Conservation (phyloP, 2,329 filamentous ascomycete species). For the Sarocladium strictum region DNA sequence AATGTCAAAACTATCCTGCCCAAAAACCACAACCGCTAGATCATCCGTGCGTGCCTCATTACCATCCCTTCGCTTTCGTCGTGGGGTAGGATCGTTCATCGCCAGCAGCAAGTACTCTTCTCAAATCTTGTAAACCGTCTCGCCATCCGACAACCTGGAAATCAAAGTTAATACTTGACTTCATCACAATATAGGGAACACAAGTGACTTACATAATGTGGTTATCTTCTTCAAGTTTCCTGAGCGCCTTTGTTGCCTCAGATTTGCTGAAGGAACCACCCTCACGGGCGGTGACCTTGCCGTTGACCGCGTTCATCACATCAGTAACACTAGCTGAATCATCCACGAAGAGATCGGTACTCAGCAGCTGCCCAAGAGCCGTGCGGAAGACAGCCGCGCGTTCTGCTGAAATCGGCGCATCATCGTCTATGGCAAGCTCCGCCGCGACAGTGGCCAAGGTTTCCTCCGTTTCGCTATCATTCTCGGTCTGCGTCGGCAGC, state of each 20-base stretch:
- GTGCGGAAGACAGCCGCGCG: slow-evolving; percentile 72
- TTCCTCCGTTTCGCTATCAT: slow-evolving; percentile 37
- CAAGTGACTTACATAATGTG: slow-evolving; percentile 75
- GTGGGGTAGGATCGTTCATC: too few species aligned
- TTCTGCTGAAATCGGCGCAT: slow-evolving; percentile 47
- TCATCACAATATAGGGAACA: background rate
- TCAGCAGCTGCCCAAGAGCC: slow-evolving; percentile 76
- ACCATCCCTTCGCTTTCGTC: too few species aligned
- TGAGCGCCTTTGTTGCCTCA: slow-evolving; percentile 73
- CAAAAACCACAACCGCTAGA: background rate
- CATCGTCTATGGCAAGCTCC: slow-evolving; percentile 34
- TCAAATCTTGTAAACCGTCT: slow-evolving; percentile 66
- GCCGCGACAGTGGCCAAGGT: slow-evolving; percentile 37
- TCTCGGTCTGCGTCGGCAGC: slow-evolving; percentile 40
- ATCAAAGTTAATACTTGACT: slow-evolving; percentile 15
- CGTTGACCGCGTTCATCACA: slow-evolving; percentile 76
- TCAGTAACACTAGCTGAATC: slow-evolving; percentile 73
- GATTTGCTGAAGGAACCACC: slow-evolving; percentile 59
- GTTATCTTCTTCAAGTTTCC: slow-evolving; percentile 74
- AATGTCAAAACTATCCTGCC: background rate
- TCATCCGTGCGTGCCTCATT: background rate
- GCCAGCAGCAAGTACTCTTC: background rate
- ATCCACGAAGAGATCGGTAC: slow-evolving; percentile 76
- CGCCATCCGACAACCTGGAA: slow-evolving; percentile 51
- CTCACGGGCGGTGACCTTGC: slow-evolving; percentile 47